These are phyloP conservation scores for Flaveria linearis DNA, from an alignment of 129 eudicot species.

Conservation along the genomic window DNA sequence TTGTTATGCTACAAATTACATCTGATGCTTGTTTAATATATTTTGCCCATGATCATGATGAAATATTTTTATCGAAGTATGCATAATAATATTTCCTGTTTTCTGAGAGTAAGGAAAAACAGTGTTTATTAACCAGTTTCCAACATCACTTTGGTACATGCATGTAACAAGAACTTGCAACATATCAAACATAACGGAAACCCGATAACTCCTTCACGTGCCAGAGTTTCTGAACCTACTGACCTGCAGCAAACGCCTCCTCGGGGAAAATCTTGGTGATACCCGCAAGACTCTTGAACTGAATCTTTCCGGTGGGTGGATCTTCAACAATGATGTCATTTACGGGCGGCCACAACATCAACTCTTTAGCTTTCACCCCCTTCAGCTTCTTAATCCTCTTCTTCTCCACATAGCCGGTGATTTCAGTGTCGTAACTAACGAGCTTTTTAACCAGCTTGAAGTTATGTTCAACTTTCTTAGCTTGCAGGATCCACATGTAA, in stretches of 20 bases:
- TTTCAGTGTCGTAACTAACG: conserved; percentile 57
- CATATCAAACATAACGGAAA: conserved; percentile 16
- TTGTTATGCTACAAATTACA: conserved; percentile 4
- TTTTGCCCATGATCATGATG: neutral
- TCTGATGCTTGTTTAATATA: neutral
- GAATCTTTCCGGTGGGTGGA: conserved; percentile 67
- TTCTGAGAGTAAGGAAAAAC: conserved; percentile 3
- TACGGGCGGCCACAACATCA: conserved; percentile 77
- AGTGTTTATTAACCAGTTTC: conserved; percentile 18
- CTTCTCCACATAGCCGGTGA: conserved; percentile 57
- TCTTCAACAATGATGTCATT: conserved; percentile 60
- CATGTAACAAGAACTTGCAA: conserved; percentile 20
- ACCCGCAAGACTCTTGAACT: conserved; percentile 73
- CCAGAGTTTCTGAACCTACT: conserved; percentile 30
- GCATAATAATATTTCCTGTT: conserved; percentile 4
- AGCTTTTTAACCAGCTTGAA: conserved; percentile 57
- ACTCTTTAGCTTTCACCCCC: conserved; percentile 72
- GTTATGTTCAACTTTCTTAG: conserved; percentile 56
- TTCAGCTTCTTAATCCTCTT: conserved; percentile 69
- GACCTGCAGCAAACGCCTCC: conserved; percentile 66
- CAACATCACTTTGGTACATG: conserved; percentile 29
- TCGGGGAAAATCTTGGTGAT: conserved; percentile 65
- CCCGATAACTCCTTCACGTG: conserved; percentile 5
- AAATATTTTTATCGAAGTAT: neutral
- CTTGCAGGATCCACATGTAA: conserved; percentile 66